These are phyloP conservation scores for Hyaloscypha variabilis DNA, from an alignment of 495 filamentous ascomycete species.

Conservation along the genomic window DNA sequence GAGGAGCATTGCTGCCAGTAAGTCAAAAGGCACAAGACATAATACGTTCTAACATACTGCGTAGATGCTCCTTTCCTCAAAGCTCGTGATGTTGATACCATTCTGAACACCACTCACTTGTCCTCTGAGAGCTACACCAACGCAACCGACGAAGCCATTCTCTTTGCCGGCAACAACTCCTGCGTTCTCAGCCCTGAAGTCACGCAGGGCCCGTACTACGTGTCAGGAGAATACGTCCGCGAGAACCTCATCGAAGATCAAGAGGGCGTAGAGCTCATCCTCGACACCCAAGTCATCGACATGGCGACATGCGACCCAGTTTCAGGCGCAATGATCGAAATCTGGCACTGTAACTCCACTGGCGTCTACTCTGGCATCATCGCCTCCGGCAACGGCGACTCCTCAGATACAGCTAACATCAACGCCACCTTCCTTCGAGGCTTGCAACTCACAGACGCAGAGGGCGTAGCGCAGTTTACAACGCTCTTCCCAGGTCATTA, in stretches of 20 bases:
- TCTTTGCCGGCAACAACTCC: conserved; percentile 50
- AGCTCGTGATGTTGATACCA: conserved; percentile 34
- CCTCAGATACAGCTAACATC: conserved; percentile 39
- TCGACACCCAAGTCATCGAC: conserved; percentile 60
- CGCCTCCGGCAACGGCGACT: conserved; percentile 48
- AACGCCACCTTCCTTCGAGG: conserved; percentile 47
- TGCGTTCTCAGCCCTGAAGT: conserved; percentile 51
- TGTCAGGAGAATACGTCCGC: conserved; percentile 54
- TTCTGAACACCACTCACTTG: conserved; percentile 41
- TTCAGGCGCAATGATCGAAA: conserved; percentile 52
- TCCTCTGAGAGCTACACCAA: conserved; percentile 34
- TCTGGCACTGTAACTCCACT: conserved; percentile 50
- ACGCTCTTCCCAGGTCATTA: conserved; percentile 61
- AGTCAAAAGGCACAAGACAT: not conserved
- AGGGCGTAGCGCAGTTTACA: conserved; percentile 53
- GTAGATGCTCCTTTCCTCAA: conserved; percentile 34
- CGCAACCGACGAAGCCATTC: conserved; percentile 26
- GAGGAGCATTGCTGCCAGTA: conserved; percentile 28
- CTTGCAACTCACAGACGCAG: conserved; percentile 49
- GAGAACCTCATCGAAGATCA: conserved; percentile 49
- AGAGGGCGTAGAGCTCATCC: conserved; percentile 51
- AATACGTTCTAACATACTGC: not conserved
- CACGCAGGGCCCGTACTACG: conserved; percentile 54
- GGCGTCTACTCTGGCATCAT: conserved; percentile 61
- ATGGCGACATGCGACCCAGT: conserved; percentile 58